Evolutionary conservation across 1,139 yeast genomes (phyloP).

Genomic region (Saccharomyces hybrid): DNA sequence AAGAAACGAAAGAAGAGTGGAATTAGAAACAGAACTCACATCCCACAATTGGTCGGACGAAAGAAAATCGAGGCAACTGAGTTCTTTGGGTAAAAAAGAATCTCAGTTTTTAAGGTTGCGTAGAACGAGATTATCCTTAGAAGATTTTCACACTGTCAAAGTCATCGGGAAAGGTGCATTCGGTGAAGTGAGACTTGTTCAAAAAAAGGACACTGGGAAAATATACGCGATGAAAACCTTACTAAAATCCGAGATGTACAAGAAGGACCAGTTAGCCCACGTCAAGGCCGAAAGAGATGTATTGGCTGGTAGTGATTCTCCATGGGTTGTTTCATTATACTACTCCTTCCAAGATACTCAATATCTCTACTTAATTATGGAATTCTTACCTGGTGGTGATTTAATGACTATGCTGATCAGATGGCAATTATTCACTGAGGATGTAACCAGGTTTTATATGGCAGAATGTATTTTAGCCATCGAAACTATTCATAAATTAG

Average conservation of each 20-base stretch:
- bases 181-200: slow-evolving; percentile 80
- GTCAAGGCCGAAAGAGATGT: slow-evolving; percentile 84
- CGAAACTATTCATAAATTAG: slow-evolving; percentile 73
- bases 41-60: slow-evolving; percentile 68
- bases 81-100: slow-evolving; percentile 65
- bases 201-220: slow-evolving; percentile 72
- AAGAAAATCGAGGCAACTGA: slow-evolving; percentile 63
- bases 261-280: slow-evolving; percentile 75
- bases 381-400: slow-evolving; percentile 80
- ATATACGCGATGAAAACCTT: slow-evolving; percentile 81
- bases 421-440: slow-evolving; percentile 82
- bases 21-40: slow-evolving; percentile 56
- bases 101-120: slow-evolving; percentile 68
- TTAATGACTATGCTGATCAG: slow-evolving; percentile 80
- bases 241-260: slow-evolving; percentile 72
- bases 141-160: slow-evolving; percentile 70
- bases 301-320: slow-evolving; percentile 75
- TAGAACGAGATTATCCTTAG: slow-evolving; percentile 65
- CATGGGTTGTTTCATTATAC: slow-evolving; percentile 78
- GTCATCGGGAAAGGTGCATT: slow-evolving; percentile 85
- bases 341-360: slow-evolving; percentile 76
- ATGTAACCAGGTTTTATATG: slow-evolving; percentile 75
- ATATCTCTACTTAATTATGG: slow-evolving; percentile 72
- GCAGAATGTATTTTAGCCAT: slow-evolving; percentile 82
- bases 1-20: slow-evolving; percentile 68